Conservation (phyloP, 2,329 filamentous ascomycete species). For the Pestalotiopsis sp. region DNA sequence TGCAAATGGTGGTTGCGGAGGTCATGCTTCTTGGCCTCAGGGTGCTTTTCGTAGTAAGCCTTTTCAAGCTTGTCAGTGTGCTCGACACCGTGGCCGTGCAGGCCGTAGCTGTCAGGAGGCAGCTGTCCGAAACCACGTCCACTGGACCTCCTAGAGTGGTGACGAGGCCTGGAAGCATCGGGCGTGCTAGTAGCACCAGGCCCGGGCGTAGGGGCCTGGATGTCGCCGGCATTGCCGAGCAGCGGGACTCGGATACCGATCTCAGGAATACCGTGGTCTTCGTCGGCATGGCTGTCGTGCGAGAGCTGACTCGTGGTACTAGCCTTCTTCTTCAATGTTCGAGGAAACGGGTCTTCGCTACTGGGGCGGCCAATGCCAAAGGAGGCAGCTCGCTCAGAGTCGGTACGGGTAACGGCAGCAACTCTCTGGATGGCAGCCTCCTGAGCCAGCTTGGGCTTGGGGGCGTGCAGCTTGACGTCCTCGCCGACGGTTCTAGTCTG, state of each 20-base stretch:
- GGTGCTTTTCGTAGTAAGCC: conserved; percentile 92
- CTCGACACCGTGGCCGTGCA: conserved; percentile 82
- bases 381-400: conserved; percentile 84
- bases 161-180: conserved; percentile 39
- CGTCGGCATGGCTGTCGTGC: conserved; percentile 59
- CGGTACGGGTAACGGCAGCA: conserved; percentile 82
- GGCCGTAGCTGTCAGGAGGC: conserved; percentile 88
- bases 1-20: conserved; percentile 58
- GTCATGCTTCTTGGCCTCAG: conserved; percentile 78
- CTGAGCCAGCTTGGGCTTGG: conserved; percentile 81
- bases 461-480: conserved; percentile 85
- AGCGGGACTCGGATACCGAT: conserved; percentile 93
- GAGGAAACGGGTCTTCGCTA: conserved; percentile 53
- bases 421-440: conserved; percentile 84
- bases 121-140: conserved; percentile 62
- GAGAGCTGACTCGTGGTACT: conserved; percentile 57
- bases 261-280: conserved; percentile 88
- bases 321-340: conserved; percentile 64
- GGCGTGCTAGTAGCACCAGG: conserved; percentile 47
- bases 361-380: conserved; percentile 77
- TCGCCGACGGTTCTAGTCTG: conserved; percentile 79
- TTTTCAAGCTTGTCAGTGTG: conserved; percentile 83
- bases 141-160: conserved; percentile 74
- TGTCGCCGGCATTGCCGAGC: conserved; percentile 89
- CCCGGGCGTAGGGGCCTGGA: conserved; percentile 88